phyloP scores from a whole-genome alignment of 2,329 filamentous ascomycete genomes.

The Orbilia quercus region DNA sequence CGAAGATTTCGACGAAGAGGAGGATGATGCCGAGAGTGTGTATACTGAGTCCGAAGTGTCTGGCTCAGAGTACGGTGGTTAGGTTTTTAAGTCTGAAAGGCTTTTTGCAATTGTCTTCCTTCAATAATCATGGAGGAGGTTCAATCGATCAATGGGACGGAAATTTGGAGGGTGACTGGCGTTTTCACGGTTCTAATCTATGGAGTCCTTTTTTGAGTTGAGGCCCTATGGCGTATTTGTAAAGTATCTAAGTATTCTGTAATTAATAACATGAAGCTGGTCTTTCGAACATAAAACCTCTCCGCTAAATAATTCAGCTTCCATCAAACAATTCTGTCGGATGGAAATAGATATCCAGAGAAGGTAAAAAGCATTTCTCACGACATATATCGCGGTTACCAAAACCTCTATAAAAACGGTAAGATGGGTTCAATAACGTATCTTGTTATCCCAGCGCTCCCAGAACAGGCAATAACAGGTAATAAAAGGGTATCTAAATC shows the following conservation, averaged over 20 bases:
- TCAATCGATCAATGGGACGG: constrained; percentile 2
- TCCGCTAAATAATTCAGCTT: neutral
- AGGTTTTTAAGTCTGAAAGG: too few species aligned
- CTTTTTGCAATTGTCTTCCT: neutral
- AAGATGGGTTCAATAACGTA: neutral
- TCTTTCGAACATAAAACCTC: constrained; percentile 22
- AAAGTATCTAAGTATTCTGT: constrained; percentile 29
- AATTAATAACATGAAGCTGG: constrained; percentile 51
- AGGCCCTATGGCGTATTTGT: constrained; percentile 10
- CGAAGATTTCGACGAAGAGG: constrained; percentile 47
- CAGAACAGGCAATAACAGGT: constrained; percentile 12
- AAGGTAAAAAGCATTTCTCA: neutral
- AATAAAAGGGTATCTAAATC: constrained; percentile 41
- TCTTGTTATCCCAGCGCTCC: constrained; percentile 1
- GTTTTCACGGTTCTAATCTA: constrained; percentile 24
- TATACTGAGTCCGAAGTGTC: constrained; percentile 53
- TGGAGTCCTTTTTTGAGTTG: constrained; percentile 19
- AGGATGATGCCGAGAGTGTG: constrained; percentile 48
- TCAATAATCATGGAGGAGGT: neutral
- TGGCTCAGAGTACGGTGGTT: constrained; percentile 44
- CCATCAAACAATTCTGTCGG: neutral
- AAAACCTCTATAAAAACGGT: constrained; percentile 31
- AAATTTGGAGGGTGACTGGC: neutral
- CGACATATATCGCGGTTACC: constrained; percentile 1
- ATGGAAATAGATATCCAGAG: neutral